phyloP scores from a whole-genome alignment of 202 grass and related monocot genomes.

The Alloteropsis angusta region DNA sequence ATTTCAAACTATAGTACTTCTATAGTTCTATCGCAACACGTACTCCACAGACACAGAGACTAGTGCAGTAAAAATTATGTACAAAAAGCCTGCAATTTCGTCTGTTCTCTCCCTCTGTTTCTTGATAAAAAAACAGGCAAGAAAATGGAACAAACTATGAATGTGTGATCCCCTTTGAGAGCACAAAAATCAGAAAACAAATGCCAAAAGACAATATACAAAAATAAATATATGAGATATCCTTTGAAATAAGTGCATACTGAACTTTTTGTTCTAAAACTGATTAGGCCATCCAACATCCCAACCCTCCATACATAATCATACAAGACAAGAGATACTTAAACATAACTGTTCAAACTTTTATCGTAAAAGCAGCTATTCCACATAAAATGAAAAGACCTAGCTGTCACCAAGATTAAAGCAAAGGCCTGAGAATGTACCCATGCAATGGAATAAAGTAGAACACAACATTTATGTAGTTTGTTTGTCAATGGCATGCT shows the following conservation, averaged over 20 bases:
- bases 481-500: neutral
- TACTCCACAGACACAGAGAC: neutral
- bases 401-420: neutral
- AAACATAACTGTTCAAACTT: neutral
- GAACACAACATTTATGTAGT: neutral
- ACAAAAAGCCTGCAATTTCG: neutral
- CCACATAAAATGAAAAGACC: constrained; percentile 17
- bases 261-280: neutral
- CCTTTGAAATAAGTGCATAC: neutral
- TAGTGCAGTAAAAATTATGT: neutral
- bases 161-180: neutral
- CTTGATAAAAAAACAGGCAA: neutral
- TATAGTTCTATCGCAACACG: neutral
- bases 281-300: neutral
- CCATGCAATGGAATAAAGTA: constrained; percentile 5
- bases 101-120: neutral
- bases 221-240: neutral
- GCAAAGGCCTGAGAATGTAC: neutral
- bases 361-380: neutral
- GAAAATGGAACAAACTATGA: neutral
- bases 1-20: neutral
- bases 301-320: neutral
- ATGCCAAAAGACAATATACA: neutral
- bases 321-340: neutral
- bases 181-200: neutral